Evolutionary conservation across 352 stramenopile species (phyloP), one percentile per base, ranked within the genome.

Genomic region (Elongisporangium anandrum): DNA sequence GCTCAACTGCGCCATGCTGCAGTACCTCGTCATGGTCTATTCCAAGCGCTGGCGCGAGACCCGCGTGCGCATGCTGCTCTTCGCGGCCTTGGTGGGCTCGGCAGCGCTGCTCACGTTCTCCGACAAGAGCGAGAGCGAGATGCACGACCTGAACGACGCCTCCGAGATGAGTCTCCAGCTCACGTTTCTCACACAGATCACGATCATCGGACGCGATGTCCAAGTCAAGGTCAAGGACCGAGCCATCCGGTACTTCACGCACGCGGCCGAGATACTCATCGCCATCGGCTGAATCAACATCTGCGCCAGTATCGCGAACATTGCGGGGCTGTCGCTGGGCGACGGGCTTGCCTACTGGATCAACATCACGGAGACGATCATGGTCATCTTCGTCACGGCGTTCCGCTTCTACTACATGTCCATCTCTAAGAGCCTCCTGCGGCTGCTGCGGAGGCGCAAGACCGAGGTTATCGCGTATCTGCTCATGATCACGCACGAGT

Each of bases 351-450:
- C 70, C n/a, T 38, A 59, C 4, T 5, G 69, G 8, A 51, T 60
- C 23, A 64, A 73, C 57, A 52, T 63, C 49, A 56, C 69, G 7
- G 66, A 83, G 56, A 62, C 66, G 50, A 16, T 66, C 50, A 67
- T 56, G 12, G 50, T 81, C 16, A 19, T 69, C 19, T 80, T 79
- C 57, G 64, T 77, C 21, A 64, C 77, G 26, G 38, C 66, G 39
- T 83, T 83, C 45, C 71, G 71, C 19, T 77, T 78, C 60, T 75
- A 70, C 47, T 80, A 74, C 48, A 23, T 81, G 26, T 34, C 54
- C 12, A 66, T 76, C 12, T 54, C 59, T 0, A 57, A 59, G 4
- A 67, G 72, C n/a, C 55, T 60, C 12, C 24, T 50, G 10, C 22
- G 20, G 19, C 56, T 63, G 10, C n/a, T 63, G 19, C 15, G 41